Evolutionary conservation across 208 protist species (phyloP), one percentile per base, ranked within the genome.

Genomic region (Borovskyia barvae): DNA sequence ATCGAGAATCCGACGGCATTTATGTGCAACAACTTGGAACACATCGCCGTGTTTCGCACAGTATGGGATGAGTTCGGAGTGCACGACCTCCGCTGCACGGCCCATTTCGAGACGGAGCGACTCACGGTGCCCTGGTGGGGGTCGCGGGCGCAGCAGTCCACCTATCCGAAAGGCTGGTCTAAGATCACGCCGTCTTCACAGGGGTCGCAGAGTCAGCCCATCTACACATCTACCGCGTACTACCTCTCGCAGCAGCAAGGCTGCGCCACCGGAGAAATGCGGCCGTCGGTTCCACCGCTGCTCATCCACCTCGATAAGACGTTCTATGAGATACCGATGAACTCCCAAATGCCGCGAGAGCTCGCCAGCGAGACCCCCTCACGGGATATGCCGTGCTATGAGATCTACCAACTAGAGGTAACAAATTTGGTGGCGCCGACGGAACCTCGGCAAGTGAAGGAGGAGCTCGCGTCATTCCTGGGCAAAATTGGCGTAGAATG

Each of bases 401-500:
- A 79, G 47, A 59, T 75, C 29, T 89, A 80, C 60, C 76, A 90
- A 37, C 53, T 90, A 6, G 78, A 89, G 59, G 66, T 90, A 15
- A 82, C 76, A 11, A 82, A 76, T 37, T 68, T 84, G 6, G 39
- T 52, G 2, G 30, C 50, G 0, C 36, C 49, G 4, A 76, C 66
- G 14, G 33, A 66, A 24, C 62, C 77, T 29, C 50, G 40, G 24
- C 61, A 53, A 17, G 80, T 83, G 26, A 45, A 78, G 20, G 14
- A 57, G 12, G 80, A 87, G 68, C 47, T 89, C 26, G 69, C 61
- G 24, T 46, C 17, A 7, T 55, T 66, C 49, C 55, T 93, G 20
- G 49, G 80, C 15, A 28, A 53, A 15, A 29, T 87, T 24, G 67
- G 75, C 2, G 72, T 92, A 37, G 82, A 91, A 67, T 89, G 75